Evolutionary conservation across 805 yeast species (phyloP).

Genomic region (Debaryomyces castellii): DNA sequence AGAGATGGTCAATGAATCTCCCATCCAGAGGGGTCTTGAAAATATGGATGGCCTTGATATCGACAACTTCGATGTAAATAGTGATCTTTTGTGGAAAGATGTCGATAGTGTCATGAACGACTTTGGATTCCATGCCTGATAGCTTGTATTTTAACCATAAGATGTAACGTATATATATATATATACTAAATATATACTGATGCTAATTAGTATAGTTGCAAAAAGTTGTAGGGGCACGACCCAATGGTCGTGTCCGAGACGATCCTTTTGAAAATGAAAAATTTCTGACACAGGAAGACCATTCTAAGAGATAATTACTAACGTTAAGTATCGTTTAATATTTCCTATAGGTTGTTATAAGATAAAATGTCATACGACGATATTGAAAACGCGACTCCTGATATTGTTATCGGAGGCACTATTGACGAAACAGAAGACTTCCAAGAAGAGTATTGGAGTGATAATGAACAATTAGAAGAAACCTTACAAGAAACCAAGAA

Average conservation of each 20-base stretch:
- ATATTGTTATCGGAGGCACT: constrained; percentile 69
- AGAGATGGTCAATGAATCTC: constrained; percentile 10
- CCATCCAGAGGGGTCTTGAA: constrained; percentile 27
- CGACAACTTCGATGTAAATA: constrained; percentile 47
- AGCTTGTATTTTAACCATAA: not conserved
- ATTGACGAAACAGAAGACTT: constrained; percentile 36
- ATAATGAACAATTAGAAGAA: constrained; percentile 45
- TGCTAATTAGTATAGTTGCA: not conserved
- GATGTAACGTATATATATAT: constrained; percentile 1
- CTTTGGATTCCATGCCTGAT: constrained; percentile 76
- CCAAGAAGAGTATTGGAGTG: constrained; percentile 55
- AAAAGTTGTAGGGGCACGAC: constrained; percentile 1
- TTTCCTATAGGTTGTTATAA: not conserved
- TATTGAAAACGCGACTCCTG: constrained; percentile 82
- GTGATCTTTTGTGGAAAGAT: constrained; percentile 70
- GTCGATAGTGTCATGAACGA: constrained; percentile 89
- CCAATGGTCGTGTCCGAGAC: not conserved
- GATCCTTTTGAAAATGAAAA: constrained; percentile 5
- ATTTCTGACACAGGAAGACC: constrained; percentile 6
- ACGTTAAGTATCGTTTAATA: constrained; percentile 3
- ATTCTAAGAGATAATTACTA: not conserved
- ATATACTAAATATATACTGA: not conserved
- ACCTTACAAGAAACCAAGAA: constrained; percentile 35
- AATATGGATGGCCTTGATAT: constrained; percentile 42
- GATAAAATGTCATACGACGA: constrained; percentile 65